Conservation (phyloP, 2,329 filamentous ascomycete species). For the Emmonsiellopsis sp. region DNA sequence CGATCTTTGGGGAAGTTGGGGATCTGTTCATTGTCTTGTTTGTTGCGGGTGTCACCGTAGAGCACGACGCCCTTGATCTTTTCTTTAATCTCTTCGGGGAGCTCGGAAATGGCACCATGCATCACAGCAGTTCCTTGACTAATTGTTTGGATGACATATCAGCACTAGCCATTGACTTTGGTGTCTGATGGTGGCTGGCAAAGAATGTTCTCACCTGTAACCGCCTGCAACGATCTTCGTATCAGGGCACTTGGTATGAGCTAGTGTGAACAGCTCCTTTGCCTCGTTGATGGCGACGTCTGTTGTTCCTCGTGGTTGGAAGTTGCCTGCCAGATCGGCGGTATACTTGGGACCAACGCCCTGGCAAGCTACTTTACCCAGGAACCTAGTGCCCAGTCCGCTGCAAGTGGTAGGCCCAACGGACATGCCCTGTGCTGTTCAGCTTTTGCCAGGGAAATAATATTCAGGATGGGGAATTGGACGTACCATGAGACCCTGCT, state of each 20-base stretch:
- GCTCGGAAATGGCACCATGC: constrained; percentile 30
- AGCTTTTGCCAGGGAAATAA: background rate
- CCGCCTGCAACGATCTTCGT: constrained; percentile 37
- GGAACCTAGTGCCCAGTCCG: constrained; percentile 17
- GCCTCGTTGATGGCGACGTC: constrained; percentile 33
- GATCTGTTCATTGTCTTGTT: constrained; percentile 25
- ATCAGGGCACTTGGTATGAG: constrained; percentile 36
- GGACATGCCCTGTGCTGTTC: constrained; percentile 17
- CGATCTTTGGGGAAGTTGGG: constrained; percentile 21
- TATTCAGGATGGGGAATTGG: background rate
- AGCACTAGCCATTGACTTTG: background rate
- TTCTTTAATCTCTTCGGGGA: constrained; percentile 18
- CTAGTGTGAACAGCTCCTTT: constrained; percentile 31
- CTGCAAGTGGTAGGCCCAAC: constrained; percentile 22
- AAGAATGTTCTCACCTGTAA: constrained; percentile 27
- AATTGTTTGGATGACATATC: constrained; percentile 17
- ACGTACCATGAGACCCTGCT: constrained; percentile 31
- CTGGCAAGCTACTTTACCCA: constrained; percentile 30
- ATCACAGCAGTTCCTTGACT: constrained; percentile 38
- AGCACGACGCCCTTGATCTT: constrained; percentile 34
- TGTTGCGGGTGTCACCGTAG: constrained; percentile 36
- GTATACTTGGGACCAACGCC: constrained; percentile 37
- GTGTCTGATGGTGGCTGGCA: constrained; percentile 5
- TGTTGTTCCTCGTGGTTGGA: constrained; percentile 30
- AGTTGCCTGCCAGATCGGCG: constrained; percentile 29